phyloP scores from a whole-genome alignment of 768 basidiomycete species.

The Pisolithus marmoratus region DNA sequence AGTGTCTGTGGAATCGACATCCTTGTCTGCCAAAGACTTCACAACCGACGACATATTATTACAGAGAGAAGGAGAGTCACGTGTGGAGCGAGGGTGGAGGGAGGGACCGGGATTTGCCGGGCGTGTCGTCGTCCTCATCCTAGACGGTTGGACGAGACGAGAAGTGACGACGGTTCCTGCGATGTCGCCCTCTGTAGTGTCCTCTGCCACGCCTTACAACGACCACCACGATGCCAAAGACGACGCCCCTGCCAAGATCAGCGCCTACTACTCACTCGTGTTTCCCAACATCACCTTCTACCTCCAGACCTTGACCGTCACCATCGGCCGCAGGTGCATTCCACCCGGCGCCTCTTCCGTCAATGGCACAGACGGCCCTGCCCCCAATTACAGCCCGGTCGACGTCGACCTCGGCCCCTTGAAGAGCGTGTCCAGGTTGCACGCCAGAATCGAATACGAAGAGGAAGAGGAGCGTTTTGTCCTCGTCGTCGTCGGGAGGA shows the following conservation, averaged over 20 bases:
- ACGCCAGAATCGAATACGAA: slow-evolving; percentile 94
- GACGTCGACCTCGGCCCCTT: slow-evolving; percentile 93
- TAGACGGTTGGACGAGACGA: no score
- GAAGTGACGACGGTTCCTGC: slow-evolving; percentile 3
- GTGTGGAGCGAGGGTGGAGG: not conserved
- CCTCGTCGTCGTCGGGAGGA: slow-evolving; percentile 88
- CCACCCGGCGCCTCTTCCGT: slow-evolving; percentile 47
- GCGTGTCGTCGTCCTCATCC: no score
- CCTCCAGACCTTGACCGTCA: slow-evolving; percentile 90
- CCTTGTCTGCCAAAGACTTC: slow-evolving; percentile 49
- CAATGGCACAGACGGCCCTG: slow-evolving; percentile 40
- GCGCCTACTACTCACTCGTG: slow-evolving; percentile 90
- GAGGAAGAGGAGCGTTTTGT: slow-evolving; percentile 85
- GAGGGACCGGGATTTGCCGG: slow-evolving; percentile 10
- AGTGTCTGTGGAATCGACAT: slow-evolving; percentile 64
- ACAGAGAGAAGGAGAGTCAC: not conserved
- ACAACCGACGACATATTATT: slow-evolving; percentile 11
- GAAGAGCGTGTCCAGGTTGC: slow-evolving; percentile 95
- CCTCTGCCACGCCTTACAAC: slow-evolving; percentile 4
- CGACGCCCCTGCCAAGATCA: slow-evolving; percentile 57
- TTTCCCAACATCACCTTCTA: slow-evolving; percentile 96
- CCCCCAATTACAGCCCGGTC: slow-evolving; percentile 37
- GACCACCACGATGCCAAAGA: not conserved
- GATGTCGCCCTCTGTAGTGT: slow-evolving; percentile 21
- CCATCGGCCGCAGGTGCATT: slow-evolving; percentile 86